Evolutionary conservation across 2,329 filamentous ascomycete species (phyloP), one percentile per base, ranked within the genome.

Genomic region (Aureobasidium subglaciale): DNA sequence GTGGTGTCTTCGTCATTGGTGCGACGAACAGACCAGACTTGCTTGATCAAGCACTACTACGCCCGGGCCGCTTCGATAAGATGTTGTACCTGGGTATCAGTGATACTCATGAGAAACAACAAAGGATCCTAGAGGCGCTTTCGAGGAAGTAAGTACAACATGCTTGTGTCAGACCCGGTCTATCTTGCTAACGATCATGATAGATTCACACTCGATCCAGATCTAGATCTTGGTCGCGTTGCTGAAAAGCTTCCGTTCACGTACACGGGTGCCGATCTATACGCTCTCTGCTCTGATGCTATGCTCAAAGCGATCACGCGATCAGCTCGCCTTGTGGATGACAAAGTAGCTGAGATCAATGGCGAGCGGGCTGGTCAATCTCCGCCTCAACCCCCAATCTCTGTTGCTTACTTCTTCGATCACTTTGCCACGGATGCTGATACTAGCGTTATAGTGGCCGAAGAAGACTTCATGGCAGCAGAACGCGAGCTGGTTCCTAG

Each of bases 231-330:
- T 10, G 70, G 79, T 24, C 75, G 82, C 7, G 83, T 99, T 43
- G 87, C 92, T 4, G 79, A 87, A 50, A 78, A 78, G 10, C 80
- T 99, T 4, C 93, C 93, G 0, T 93, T 96, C 68, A 97, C 92
- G 2, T 99, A 96, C 73, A 99, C 93, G 0, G 93, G 93, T 66
- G 93, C 93, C 60, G 93, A 99, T 73, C 86, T 99, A 67, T 99
- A 99, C 71, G 93, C 93, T 1, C 80, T 99, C 18, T 97, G 92
- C 75, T 96, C 90, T 40, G 93, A 99, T 70, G 90, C 93, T 50
- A 99, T 99, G 93, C 86, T 99, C 63, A 97, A 99, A 71, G 93
- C 93, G 18, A 92, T 99, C 57, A 99, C 93, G 2, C 84, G 93
- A 5, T 89, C 95, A 67, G 90, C 93, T 2, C 81, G 83, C 1